Percentiles rank a stretch among this genome's conserved stretches.
These are phyloP conservation scores for Lenzites betulinus DNA, from an alignment of 768 basidiomycete genomes.

Conservation along the genomic window DNA sequence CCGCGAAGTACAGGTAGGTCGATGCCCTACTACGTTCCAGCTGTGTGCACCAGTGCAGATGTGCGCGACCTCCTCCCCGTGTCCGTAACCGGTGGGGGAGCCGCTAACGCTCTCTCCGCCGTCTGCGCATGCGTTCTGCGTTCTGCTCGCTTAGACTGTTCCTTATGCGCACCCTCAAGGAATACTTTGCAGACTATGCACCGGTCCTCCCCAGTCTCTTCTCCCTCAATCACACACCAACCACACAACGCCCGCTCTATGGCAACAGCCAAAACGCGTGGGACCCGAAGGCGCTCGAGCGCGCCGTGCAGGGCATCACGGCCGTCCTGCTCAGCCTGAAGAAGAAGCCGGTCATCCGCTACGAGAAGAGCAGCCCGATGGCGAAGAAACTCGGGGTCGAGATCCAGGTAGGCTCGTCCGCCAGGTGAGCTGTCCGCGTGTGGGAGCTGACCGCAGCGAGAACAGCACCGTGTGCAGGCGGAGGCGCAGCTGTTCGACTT, in stretches of 20 bases:
- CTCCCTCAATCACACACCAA: conserved; percentile 79
- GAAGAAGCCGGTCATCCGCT: conserved; percentile 94
- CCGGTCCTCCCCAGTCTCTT: conserved; percentile 86
- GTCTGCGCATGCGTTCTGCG: no score
- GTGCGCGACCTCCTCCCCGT: no score
- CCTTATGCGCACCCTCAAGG: conserved; percentile 49
- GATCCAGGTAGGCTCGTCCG: conserved; percentile 62
- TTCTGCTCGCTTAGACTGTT: conserved; percentile 1
- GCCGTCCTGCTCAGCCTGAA: conserved; percentile 91
- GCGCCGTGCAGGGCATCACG: conserved; percentile 77
- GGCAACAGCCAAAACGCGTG: conserved; percentile 73
- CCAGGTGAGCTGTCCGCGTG: not conserved
- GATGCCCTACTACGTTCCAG: not conserved
- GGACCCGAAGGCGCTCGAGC: conserved; percentile 72
- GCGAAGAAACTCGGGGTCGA: conserved; percentile 88
- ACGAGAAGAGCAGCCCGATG: conserved; percentile 91
- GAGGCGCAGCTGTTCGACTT: conserved; percentile 92
- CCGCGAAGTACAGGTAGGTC: conserved; percentile 87
- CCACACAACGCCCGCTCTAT: conserved; percentile 63
- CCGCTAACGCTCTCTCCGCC: no score
- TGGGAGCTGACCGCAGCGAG: not conserved
- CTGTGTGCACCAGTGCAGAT: not conserved
- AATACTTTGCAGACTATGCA: conserved; percentile 97
- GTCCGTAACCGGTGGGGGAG: no score
- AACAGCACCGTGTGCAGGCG: conserved; percentile 74